Evolutionary conservation across 805 yeast genomes (phyloP).

Genomic region (Candida takata): DNA sequence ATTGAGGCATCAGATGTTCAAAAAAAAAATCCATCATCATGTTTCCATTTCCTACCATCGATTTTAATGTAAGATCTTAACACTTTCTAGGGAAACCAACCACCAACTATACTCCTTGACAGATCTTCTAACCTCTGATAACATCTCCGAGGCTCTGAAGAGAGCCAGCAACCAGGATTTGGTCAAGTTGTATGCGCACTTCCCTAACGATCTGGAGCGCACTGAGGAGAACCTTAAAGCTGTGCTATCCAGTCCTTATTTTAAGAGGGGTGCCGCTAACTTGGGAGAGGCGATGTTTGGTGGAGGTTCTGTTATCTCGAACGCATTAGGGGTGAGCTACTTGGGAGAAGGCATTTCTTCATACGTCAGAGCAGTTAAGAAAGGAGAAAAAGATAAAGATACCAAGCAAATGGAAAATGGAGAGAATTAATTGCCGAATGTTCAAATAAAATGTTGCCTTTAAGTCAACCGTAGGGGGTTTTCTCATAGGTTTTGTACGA

Average conservation of each 20-base stretch:
- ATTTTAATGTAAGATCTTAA: background rate
- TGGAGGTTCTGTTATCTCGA: conserved; percentile 43
- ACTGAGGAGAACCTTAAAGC: conserved; percentile 33
- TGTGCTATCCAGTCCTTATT: conserved; percentile 43
- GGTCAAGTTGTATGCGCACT: conserved; percentile 27
- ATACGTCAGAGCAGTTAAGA: conserved; percentile 38
- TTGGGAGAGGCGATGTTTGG: conserved; percentile 40
- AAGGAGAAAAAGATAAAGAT: conserved; percentile 1
- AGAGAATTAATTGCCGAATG: too few relatives aligned
- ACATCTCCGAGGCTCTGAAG: conserved; percentile 8
- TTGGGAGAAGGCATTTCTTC: conserved; percentile 49
- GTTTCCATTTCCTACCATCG: background rate
- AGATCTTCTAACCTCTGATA: conserved; percentile 14
- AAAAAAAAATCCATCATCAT: background rate
- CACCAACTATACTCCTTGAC: conserved; percentile 3
- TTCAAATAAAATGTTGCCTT: too few relatives aligned
- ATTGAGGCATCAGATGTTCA: too few relatives aligned
- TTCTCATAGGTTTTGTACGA: too few relatives aligned
- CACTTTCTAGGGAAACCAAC: background rate
- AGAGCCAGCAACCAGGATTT: conserved; percentile 28
- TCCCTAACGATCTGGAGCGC: conserved; percentile 37
- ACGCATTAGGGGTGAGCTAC: conserved; percentile 41
- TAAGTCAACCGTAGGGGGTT: too few relatives aligned
- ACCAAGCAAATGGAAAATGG: too few relatives aligned
- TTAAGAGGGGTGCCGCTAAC: conserved; percentile 34